Evolutionary conservation across 768 basidiomycete genomes (phyloP), one percentile per base, ranked within the genome.

Genomic region (Scleroderma citrinum): DNA sequence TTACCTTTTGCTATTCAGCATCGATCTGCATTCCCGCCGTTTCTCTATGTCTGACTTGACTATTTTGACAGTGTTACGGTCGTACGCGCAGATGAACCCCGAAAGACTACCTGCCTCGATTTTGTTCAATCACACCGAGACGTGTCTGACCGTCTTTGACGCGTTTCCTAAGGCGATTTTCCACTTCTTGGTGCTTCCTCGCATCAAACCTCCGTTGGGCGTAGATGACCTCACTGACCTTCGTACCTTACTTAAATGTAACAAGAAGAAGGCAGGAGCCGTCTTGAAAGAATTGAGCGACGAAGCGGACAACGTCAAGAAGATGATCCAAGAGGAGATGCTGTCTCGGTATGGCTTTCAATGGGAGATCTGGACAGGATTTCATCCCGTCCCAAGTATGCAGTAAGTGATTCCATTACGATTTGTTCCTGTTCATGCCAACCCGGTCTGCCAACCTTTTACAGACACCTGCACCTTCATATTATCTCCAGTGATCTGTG

Each of bases 351-450:
- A 81, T 57, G 83, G 83, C 14, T 88, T 83, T 67, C 80, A 77
- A 54, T 90, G 89, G 87, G 75, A 71, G 31, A 72, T 94, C 36
- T 83, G 82, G 79, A 74, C 72, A 6, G 93, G 93, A 3, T 94
- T 96, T 63, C 93, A 96, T 66, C 85, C 81, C 1, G 74, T 76
- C 14, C 88, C 87, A 13, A 92, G 91, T 21, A 86, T 95, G 87
- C 77, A 79, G 92, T 92, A 62, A 57, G 87, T 76, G 8, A 23
- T 26, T 43, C 14, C 21, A 10, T 14, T 29, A 20, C 10, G 35
- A 23, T 30, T 16, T 45, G 19, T 20, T 24, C 21, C 14, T 6
- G 17, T 37, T 10, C 17, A 6, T 40, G 26, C 16, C n/a, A 36
- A 34, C 17, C 26, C 30, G 14, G 17, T 35, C 31, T 21, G 24